Evolutionary conservation across 208 protist genomes (phyloP), one percentile per base, ranked within the genome.

Genomic region (Leishmania turanica): DNA sequence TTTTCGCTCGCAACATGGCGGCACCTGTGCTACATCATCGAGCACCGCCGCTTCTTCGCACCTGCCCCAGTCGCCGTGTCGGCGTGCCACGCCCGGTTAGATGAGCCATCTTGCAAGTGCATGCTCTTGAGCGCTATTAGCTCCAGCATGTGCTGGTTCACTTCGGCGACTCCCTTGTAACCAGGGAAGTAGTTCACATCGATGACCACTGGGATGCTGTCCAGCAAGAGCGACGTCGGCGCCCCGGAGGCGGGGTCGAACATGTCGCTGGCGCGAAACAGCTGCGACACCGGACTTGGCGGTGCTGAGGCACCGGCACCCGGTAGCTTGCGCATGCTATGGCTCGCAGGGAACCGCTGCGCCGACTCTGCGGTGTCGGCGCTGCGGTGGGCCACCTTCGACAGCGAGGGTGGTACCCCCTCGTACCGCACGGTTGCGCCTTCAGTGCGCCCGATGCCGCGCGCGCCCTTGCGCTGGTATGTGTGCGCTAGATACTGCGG

Each of bases 111-210:
- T 60, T 66, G 73, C 34, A 71, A 54, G 45, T 65, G 40, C 42
- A 58, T 27, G n/a, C 60, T 21, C 40, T 68, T 73, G 27, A 47
- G 27, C 27, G 81, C 75, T 8, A 95, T 89, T 24, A 92, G 75
- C 62, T 90, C 85, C 60, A 95, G 75, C 69, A 96, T 78, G 74
- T 87, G 54, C 34, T 86, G 84, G 70, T 88, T 87, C 1, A 85
- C 89, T 56, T 89, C 78, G 51, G 45, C 66, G 77, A 95, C 82
- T 19, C 91, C 92, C n/a, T 84, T 86, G 84, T 91, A 97, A 24
- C 94, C 88, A 3, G 94, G 94, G 75, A 96, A 97, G 91, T 95
- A 97, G 83, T 97, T 97, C 19, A 96, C 87, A 69, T 97, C 94
- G 27, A 97, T 88, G 13, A 96, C 83, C 3, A 95, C 86, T 1